Base-by-base conservation (phyloP, 148 eudicot species). In the Pharnaceum exiguum region DNA sequence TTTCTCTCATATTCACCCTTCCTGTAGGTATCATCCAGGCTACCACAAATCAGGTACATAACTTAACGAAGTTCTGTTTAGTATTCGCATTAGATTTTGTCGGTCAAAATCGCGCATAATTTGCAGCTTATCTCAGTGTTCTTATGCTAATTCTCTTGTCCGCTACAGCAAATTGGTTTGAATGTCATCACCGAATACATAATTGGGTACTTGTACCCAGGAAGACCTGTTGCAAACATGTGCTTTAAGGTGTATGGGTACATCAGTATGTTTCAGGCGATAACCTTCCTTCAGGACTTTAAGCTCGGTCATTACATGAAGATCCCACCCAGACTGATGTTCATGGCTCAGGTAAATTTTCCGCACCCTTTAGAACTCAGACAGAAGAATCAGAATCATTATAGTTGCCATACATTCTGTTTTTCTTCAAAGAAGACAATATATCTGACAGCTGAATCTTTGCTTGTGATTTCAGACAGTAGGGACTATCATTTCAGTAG, bases 251-350 rank as follows among this genome's bases (percentile, higher is more conserved):
- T 82, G 50, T 89, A 85, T 16, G 96, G 96, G 2, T 89, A 89
- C 55, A 85, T 85, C 39, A 89, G 96, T 75, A 85, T 89, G 94
- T 35, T 23, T 57, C 96, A 89, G 71, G 96, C 83, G 46, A 50
- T 89, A 7, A 65, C 62, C 27, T 82, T 89, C 45, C 7, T 83
- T 1, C 9, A 17, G 16, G 96, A 89, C 66, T 89, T 85, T 62
- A 83, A 85, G 77, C 85, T 89, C 38, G 94, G 96, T 46, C 96
- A 89, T 57, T 89, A 89, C 74, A 89, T 89, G 96, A 85, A 89
- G 72, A 83, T 85, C 21, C 96, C 94, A 3, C 96, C 96, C 24
- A 69, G 80, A 77, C 44, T 83, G 22, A 89, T 83, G 90, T 89
- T 81, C 66, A 67, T 75, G 78, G 90, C 81, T 42, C 90, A 84